These are phyloP conservation scores for Plasmodium ovale DNA, from an alignment of 169 alveolate genomes.

Conservation along the genomic window DNA sequence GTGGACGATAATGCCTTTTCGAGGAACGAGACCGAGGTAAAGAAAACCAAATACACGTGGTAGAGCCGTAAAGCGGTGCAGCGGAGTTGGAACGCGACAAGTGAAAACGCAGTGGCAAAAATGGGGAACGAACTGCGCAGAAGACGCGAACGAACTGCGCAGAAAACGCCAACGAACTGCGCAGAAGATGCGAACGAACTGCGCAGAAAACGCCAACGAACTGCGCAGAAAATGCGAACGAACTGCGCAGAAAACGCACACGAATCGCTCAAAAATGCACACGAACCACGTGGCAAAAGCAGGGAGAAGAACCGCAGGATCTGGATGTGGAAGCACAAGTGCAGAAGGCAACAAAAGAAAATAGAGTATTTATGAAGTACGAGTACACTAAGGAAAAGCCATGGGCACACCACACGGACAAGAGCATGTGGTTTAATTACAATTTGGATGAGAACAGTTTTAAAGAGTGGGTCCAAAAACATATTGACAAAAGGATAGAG, in stretches of 20 bases:
- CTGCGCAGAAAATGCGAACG: no score
- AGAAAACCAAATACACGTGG: not conserved
- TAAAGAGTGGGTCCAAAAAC: slow-evolving; percentile 71
- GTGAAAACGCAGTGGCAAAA: no score
- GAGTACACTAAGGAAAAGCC: slow-evolving; percentile 72
- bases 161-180: slow-evolving; percentile 17
- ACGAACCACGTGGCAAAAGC: no score
- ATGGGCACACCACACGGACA: slow-evolving; percentile 50
- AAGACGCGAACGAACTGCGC: not conserved
- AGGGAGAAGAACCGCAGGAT: slow-evolving; percentile 23
- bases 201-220: slow-evolving; percentile 7
- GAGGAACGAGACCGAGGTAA: slow-evolving; percentile 21
- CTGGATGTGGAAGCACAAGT: slow-evolving; percentile 42
- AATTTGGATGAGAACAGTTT: slow-evolving; percentile 59
- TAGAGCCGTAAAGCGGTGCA: not conserved
- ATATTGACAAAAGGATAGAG: slow-evolving; percentile 48
- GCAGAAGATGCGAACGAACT: no score
- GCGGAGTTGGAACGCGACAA: no score
- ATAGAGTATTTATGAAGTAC: slow-evolving; percentile 65
- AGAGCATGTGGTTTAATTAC: slow-evolving; percentile 74
- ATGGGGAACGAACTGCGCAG: no score
- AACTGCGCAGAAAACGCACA: no score
- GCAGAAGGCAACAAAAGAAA: slow-evolving; percentile 57
- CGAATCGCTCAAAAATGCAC: no score
- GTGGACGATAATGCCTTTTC: not conserved